Evolutionary conservation across 257 asterid species (phyloP), one percentile per base, ranked within the genome.

Genomic region (Cordia subcordata): DNA sequence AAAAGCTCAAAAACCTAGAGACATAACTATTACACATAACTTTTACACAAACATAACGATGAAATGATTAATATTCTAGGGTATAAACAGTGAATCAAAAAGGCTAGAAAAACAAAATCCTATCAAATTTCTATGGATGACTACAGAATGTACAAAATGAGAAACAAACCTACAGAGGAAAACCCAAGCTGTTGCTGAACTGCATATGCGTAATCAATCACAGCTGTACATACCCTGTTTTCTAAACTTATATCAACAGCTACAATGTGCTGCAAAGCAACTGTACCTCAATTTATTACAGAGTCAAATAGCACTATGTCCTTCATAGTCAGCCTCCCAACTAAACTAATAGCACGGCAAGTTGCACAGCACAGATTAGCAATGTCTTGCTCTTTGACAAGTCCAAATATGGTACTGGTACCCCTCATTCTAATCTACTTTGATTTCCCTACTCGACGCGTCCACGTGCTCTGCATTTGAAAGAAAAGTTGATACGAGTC

Each of bases 381-480:
- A 27, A 27, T 53, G 27, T 51, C 57, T 50, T 55, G 65, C 75
- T 49, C 42, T 62, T 58, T 67, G 45, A 49, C 38, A 57, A 42
- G 4, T 4, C 12, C 47, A 10, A 42, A 42, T 42, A 54, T 11
- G 54, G 47, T 13, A 49, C 8, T 58, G 51, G 61, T 35, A 42
- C 47, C 10, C 44, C 47, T 42, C 2, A 42, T 42, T 47, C 71
- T 66, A 44, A 60, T 52, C 61, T 57, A 72, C 21, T 66, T 68
- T 35, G 76, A 76, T 77, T 80, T 88, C 57, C 82, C 95, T 13
- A 76, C 83, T 27, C 96, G 90, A 53, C 61, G 79, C 76, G 69
- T 84, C 99, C 99, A 92, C 65, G 64, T 66, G 74, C 83, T 73
- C 99, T 92, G 95, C 86, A 78, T 60, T 63, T 21, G 5, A 45